A percentile compares a stretch with the other conserved stretches of the same genome.
Evolutionary conservation across 371 early-diverging fungal genomes (phyloP).

Genomic region (Syncephalastrum contaminatum): DNA sequence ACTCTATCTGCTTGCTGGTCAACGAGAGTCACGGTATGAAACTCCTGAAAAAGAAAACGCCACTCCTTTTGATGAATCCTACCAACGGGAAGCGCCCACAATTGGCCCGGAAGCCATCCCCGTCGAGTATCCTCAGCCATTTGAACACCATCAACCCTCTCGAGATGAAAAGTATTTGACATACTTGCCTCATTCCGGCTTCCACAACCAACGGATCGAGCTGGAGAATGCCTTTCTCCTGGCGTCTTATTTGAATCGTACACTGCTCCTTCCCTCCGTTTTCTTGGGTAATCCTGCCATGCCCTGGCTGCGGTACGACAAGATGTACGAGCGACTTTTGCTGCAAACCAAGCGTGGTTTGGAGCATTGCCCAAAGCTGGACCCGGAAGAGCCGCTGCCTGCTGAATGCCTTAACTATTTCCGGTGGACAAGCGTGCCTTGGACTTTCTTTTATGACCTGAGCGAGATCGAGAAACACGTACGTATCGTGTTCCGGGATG

Average conservation of each 20-base stretch:
- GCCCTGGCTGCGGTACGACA: conserved; percentile 53
- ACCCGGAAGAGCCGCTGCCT: conserved; percentile 40
- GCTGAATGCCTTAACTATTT: conserved; percentile 58
- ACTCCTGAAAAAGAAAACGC: background rate
- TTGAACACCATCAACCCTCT: conserved; percentile 16
- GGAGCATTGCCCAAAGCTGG: conserved; percentile 47
- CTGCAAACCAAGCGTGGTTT: conserved; percentile 59
- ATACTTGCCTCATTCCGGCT: conserved; percentile 66
- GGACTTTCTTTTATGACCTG: conserved; percentile 61
- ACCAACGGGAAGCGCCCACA: conserved; percentile 3
- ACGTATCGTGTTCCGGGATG: conserved; percentile 35
- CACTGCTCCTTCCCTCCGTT: conserved; percentile 55
- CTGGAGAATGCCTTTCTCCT: conserved; percentile 60
- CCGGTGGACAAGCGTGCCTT: conserved; percentile 57
- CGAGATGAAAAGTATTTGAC: conserved; percentile 46
- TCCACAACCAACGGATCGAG: conserved; percentile 62
- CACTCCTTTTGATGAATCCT: background rate
- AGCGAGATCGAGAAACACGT: conserved; percentile 27
- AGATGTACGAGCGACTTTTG: conserved; percentile 53
- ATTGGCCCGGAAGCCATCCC: conserved; percentile 11
- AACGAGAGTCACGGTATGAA: background rate
- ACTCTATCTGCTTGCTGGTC: conserved; percentile 4
- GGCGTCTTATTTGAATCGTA: conserved; percentile 56
- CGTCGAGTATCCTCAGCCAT: conserved; percentile 20
- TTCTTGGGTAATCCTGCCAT: conserved; percentile 59